These are phyloP conservation scores for Straminergon stramineum DNA, from an alignment of 225 moss, liverwort and hornwort species.

Conservation along the genomic window DNA sequence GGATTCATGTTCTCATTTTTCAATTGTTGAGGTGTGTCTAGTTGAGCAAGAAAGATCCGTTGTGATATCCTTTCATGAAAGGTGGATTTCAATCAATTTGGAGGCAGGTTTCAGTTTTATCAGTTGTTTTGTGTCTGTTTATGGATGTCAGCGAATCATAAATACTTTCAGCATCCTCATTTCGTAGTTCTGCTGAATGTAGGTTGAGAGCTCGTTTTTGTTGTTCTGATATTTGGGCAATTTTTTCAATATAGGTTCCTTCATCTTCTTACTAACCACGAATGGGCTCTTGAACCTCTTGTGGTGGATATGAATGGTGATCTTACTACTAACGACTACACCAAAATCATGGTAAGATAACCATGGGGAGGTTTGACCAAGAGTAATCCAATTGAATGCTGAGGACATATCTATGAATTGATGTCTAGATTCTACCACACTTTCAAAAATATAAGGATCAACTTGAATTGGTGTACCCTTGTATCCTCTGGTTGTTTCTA, in stretches of 20 bases:
- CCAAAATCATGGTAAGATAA: slow-evolving; percentile 39
- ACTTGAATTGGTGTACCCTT: background rate
- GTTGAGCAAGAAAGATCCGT: background rate
- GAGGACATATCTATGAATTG: background rate
- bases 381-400: background rate
- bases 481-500: background rate
- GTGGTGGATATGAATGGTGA: slow-evolving; percentile 83
- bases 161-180: background rate
- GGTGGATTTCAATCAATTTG: background rate
- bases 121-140: background rate
- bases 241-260: slow-evolving; percentile 51
- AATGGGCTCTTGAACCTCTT: slow-evolving; percentile 77
- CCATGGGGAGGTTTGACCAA: background rate
- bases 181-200: background rate
- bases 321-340: slow-evolving; percentile 33
- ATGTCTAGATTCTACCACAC: background rate
- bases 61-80: background rate
- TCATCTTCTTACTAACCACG: slow-evolving; percentile 49
- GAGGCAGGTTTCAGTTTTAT: background rate
- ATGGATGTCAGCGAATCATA: background rate
- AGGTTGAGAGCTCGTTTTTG: background rate
- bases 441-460: background rate
- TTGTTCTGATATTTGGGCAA: background rate
- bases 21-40: background rate
- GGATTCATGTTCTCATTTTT: background rate